Conservation (phyloP, 345 rosid genomes). For the Populus davidiana region DNA sequence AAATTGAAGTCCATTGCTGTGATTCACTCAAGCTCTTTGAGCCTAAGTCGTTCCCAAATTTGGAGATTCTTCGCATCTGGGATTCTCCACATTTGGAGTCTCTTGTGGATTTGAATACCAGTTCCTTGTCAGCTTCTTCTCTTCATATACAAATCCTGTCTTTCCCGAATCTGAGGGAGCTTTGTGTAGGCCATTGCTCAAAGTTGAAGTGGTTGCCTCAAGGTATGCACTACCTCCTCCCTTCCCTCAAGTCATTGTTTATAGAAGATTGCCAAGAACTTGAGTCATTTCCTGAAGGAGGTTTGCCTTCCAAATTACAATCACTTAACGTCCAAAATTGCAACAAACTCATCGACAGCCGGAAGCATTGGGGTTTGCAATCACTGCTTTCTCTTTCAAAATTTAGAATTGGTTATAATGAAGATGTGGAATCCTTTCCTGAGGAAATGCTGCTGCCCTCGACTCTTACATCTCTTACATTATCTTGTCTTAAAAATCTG, state of each 20-base stretch:
- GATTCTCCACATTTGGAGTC: too few relatives aligned
- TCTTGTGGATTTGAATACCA: too few relatives aligned
- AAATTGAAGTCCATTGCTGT: neutral
- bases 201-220: neutral
- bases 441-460: constrained; percentile 14
- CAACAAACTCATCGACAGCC: constrained; percentile 8
- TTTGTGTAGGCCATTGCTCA: too few relatives aligned
- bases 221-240: neutral
- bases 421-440: constrained; percentile 10
- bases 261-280: too few relatives aligned
- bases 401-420: neutral
- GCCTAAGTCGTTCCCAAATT: neutral
- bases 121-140: neutral
- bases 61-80: too few relatives aligned
- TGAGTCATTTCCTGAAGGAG: neutral
- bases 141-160: neutral
- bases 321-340: neutral
- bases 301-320: constrained; percentile 15
- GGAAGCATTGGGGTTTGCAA: constrained; percentile 12
- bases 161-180: too few relatives aligned
- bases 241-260: too few relatives aligned
- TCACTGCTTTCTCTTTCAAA: neutral
- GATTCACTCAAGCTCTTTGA: too few relatives aligned
- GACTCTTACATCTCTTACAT: constrained; percentile 9
- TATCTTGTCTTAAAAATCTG: constrained; percentile 2